phyloP scores from a whole-genome alignment of 2,329 filamentous ascomycete species.

The Leptodontidium sp. region DNA sequence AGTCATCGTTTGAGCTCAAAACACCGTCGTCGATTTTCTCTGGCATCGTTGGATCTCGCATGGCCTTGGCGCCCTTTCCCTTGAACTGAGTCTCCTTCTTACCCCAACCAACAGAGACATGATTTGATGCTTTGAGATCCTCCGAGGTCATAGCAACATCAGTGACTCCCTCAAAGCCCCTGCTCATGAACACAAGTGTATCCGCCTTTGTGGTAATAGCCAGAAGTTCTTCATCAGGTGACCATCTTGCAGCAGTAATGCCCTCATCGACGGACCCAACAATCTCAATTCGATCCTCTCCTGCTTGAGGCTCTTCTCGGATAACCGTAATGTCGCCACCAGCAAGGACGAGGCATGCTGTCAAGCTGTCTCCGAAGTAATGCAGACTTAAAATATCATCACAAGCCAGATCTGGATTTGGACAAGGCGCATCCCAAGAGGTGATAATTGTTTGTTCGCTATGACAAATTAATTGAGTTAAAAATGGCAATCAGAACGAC shows the following conservation, averaged over 20 bases:
- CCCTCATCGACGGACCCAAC: slow-evolving; percentile 93
- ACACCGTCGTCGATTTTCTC: slow-evolving; percentile 88
- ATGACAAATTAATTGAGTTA: slow-evolving; percentile 30
- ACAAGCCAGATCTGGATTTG: slow-evolving; percentile 75
- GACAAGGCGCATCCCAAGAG: slow-evolving; percentile 88
- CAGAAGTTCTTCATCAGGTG: slow-evolving; percentile 91
- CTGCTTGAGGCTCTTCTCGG: slow-evolving; percentile 71
- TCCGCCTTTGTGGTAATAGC: slow-evolving; percentile 81
- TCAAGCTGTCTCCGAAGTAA: slow-evolving; percentile 82
- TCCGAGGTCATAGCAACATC: slow-evolving; percentile 76
- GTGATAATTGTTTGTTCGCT: slow-evolving; percentile 62
- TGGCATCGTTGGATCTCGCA: slow-evolving; percentile 93
- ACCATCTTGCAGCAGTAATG: slow-evolving; percentile 90
- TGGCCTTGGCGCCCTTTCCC: slow-evolving; percentile 83
- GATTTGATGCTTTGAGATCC: slow-evolving; percentile 86
- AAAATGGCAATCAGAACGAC: slow-evolving; percentile 49
- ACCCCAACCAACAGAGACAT: slow-evolving; percentile 97
- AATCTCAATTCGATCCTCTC: slow-evolving; percentile 88
- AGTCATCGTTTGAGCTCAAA: slow-evolving; percentile 78
- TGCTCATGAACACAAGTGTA: slow-evolving; percentile 90
- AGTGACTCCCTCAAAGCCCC: slow-evolving; percentile 84
- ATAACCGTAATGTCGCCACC: slow-evolving; percentile 92
- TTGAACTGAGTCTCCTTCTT: slow-evolving; percentile 99
- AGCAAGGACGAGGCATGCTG: slow-evolving; percentile 82
- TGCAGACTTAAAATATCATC: slow-evolving; percentile 84